Percentiles rank a stretch among this genome's conserved stretches.
Evolutionary conservation across 345 rosid species (phyloP).

Genomic region (Citrus hindsii): DNA sequence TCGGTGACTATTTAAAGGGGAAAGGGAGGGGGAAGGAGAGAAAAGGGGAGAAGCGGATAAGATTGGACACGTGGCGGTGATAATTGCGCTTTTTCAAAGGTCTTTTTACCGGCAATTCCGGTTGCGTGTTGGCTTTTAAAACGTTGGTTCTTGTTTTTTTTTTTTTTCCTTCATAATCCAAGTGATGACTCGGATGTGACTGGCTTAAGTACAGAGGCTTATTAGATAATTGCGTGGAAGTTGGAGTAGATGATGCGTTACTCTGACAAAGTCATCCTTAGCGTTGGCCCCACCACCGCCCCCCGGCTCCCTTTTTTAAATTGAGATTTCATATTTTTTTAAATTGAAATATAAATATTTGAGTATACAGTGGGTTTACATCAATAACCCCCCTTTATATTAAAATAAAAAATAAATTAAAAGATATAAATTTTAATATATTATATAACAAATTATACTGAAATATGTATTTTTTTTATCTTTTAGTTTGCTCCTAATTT

Average conservation of each 20-base stretch:
- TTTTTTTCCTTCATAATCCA: not conserved
- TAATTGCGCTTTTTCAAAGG: not conserved
- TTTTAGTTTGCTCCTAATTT: too few relatives aligned
- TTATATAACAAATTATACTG: too few relatives aligned
- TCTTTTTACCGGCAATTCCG: constrained; percentile 22
- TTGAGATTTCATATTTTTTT: too few relatives aligned
- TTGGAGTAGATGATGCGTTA: not conserved
- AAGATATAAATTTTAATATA: too few relatives aligned
- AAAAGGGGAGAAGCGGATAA: constrained; percentile 18
- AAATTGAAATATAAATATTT: too few relatives aligned
- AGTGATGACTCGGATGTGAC: not conserved
- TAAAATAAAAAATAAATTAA: too few relatives aligned
- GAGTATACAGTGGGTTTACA: too few relatives aligned
- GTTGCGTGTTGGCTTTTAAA: not conserved
- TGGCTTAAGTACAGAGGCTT: not conserved
- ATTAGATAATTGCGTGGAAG: too few relatives aligned
- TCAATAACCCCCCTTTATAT: too few relatives aligned
- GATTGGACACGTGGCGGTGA: constrained; percentile 32
- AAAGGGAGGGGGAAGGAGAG: not conserved
- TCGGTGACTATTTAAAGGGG: not conserved
- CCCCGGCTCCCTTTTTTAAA: too few relatives aligned
- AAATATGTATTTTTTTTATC: too few relatives aligned
- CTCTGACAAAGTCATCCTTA: not conserved
- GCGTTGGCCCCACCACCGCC: not conserved
- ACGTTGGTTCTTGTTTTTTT: not conserved